Evolutionary conservation across 768 basidiomycete genomes (phyloP).

Genomic region (Termitomyces sp.): DNA sequence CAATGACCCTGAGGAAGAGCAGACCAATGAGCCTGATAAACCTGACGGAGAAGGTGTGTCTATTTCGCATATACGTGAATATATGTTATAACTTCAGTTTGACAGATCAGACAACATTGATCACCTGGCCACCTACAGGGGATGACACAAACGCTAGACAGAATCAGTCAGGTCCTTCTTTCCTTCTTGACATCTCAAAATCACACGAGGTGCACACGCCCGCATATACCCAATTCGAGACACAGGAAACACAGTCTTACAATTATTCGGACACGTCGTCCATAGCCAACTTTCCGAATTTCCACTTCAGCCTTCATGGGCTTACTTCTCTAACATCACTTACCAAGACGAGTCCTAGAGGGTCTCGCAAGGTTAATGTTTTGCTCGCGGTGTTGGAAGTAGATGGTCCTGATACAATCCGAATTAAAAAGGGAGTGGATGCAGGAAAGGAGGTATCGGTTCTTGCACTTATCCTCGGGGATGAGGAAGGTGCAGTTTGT

Average conservation of each 20-base stretch:
- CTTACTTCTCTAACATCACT: conserved; percentile 49
- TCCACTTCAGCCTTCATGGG: conserved; percentile 66
- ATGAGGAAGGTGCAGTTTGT: conserved; percentile 64
- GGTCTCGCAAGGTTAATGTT: conserved; percentile 48
- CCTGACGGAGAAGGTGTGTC: neutral
- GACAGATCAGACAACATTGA: conserved; percentile 44
- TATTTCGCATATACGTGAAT: neutral
- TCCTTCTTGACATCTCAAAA: conserved; percentile 23
- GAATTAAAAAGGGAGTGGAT: conserved; percentile 63
- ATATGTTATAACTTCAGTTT: neutral
- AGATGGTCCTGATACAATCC: conserved; percentile 70
- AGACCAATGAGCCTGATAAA: neutral
- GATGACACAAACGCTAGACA: conserved; percentile 12
- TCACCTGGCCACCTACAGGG: conserved; percentile 57
- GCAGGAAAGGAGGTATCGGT: conserved; percentile 68
- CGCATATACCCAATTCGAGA: conserved; percentile 22
- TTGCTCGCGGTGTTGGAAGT: conserved; percentile 71
- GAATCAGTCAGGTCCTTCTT: conserved; percentile 21
- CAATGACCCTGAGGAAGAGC: conserved; percentile 1
- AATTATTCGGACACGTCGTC: conserved; percentile 66
- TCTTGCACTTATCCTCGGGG: conserved; percentile 68
- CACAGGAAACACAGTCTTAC: conserved; percentile 47
- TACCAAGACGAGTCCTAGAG: conserved; percentile 23
- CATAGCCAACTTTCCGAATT: conserved; percentile 68
- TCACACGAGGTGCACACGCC: conserved; percentile 11